Conservation (phyloP, 768 basidiomycete genomes). For the Phallus indusiatus region DNA sequence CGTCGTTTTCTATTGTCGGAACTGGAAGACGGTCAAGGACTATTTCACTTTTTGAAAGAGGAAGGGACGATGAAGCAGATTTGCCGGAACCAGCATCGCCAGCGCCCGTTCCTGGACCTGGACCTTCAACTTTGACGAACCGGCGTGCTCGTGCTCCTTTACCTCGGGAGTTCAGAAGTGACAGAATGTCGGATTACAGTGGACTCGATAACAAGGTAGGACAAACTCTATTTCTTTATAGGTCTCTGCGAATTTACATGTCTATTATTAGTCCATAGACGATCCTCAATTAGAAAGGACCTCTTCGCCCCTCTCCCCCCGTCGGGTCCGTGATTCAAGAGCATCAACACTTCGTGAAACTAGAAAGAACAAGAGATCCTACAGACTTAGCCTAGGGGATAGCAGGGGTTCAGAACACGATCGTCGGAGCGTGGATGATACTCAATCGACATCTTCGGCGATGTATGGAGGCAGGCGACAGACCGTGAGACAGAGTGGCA, state of each 20-base stretch:
- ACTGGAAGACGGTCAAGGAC: slow-evolving; percentile 5
- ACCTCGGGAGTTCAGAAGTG: slow-evolving; percentile 37
- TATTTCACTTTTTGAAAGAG: slow-evolving; percentile 11
- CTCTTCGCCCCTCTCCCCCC: slow-evolving; percentile 22
- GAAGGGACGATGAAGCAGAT: slow-evolving; percentile 17
- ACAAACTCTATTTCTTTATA: slow-evolving; percentile 1
- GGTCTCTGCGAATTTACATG: slow-evolving; percentile 16
- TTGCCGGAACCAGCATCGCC: slow-evolving; percentile 13
- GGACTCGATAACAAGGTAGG: slow-evolving; percentile 35
- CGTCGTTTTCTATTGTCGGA: slow-evolving; percentile 10
- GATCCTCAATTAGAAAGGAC: slow-evolving; percentile 28
- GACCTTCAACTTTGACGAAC: slow-evolving; percentile 12
- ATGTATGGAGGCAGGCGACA: slow-evolving; percentile 31
- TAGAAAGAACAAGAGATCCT: slow-evolving; percentile 25
- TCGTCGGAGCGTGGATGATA: slow-evolving; percentile 6
- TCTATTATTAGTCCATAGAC: background rate
- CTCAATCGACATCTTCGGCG: slow-evolving; percentile 12
- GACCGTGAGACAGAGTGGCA: slow-evolving; percentile 45
- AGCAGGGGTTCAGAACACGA: slow-evolving; percentile 14
- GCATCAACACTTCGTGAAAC: slow-evolving; percentile 40
- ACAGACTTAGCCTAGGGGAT: slow-evolving; percentile 15
- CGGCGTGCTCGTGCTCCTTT: slow-evolving; percentile 38
- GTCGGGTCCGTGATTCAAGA: slow-evolving; percentile 22
- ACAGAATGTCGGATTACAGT: slow-evolving; percentile 20
- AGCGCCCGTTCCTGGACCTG: slow-evolving; percentile 25